These are phyloP conservation scores for Rubia balearica DNA, from an alignment of 305 asterid species.

Conservation along the genomic window DNA sequence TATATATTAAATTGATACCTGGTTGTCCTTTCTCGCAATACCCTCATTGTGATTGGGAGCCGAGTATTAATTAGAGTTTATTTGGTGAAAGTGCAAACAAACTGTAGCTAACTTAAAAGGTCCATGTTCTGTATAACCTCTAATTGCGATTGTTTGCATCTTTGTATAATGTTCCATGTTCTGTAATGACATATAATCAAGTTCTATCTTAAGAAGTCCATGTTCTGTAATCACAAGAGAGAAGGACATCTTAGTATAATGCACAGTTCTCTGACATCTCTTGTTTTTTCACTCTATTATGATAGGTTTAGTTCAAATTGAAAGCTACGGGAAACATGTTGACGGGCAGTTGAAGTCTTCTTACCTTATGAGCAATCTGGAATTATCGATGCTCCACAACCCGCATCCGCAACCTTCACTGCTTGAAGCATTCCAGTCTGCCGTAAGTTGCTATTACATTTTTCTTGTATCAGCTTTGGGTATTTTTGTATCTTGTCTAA, in stretches of 20 bases:
- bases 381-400: slow-evolving; percentile 29
- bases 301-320: slow-evolving; percentile 38
- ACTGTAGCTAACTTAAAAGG: not conserved
- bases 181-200: too few species aligned
- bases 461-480: slow-evolving; percentile 1
- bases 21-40: not conserved
- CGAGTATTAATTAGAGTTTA: not conserved
- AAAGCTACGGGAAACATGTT: slow-evolving; percentile 41
- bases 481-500: slow-evolving; percentile 17
- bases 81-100: not conserved
- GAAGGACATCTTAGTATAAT: not conserved
- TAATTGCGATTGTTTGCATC: too few species aligned
- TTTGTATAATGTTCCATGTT: too few species aligned
- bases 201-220: too few species aligned
- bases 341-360: slow-evolving; percentile 43
- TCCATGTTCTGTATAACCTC: too few species aligned
- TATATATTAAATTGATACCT: too few species aligned
- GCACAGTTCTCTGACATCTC: not conserved
- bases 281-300: not conserved
- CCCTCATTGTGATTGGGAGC: not conserved
- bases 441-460: slow-evolving; percentile 36
- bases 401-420: slow-evolving; percentile 25
- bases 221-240: not conserved
- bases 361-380: slow-evolving; percentile 37
- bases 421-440: slow-evolving; percentile 46